These are phyloP conservation scores for Novymonas esmeraldas DNA, from an alignment of 208 protist genomes.

Conservation along the genomic window DNA sequence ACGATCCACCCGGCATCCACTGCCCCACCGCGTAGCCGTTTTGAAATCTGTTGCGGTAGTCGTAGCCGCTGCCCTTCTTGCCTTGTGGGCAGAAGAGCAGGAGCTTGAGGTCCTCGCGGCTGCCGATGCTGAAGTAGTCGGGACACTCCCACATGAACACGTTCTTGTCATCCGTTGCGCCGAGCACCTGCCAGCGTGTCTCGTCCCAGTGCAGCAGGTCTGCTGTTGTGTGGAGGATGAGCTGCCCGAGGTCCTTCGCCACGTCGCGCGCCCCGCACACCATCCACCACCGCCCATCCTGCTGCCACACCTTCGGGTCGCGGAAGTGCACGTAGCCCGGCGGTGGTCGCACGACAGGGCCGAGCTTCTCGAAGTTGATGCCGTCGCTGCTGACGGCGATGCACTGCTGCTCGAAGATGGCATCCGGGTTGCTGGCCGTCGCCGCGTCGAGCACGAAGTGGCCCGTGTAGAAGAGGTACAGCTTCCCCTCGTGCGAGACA, in stretches of 20 bases:
- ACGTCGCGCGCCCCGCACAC: conserved; percentile 37
- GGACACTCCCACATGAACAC: conserved; percentile 60
- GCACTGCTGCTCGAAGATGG: conserved; percentile 55
- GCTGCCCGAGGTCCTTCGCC: conserved; percentile 35
- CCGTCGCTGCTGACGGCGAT: conserved; percentile 52
- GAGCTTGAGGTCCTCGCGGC: conserved; percentile 1
- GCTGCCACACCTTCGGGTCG: conserved; percentile 47
- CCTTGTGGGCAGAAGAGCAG: conserved; percentile 45
- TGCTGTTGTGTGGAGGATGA: conserved; percentile 33
- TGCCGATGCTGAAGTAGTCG: conserved; percentile 24
- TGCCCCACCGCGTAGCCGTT: conserved; percentile 27
- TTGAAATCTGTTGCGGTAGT: conserved; percentile 43
- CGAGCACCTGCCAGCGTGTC: conserved; percentile 27
- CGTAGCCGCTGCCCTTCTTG: conserved; percentile 16
- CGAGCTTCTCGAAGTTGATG: conserved; percentile 41
- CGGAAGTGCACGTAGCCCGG: conserved; percentile 41
- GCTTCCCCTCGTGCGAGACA: conserved; percentile 34
- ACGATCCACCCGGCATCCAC: conserved; percentile 16
- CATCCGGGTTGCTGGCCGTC: conserved; percentile 25
- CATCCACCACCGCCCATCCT: conserved; percentile 44
- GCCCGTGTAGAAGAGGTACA: conserved; percentile 65
- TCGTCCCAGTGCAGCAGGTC: conserved; percentile 33
- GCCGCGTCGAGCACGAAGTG: conserved; percentile 38
- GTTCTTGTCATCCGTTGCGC: conserved; percentile 35
- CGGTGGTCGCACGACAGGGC: conserved; percentile 30